Percentiles rank a stretch among this genome's conserved stretches.
phyloP scores from a whole-genome alignment of 2,329 filamentous ascomycete genomes.

The Exophiala sideris region DNA sequence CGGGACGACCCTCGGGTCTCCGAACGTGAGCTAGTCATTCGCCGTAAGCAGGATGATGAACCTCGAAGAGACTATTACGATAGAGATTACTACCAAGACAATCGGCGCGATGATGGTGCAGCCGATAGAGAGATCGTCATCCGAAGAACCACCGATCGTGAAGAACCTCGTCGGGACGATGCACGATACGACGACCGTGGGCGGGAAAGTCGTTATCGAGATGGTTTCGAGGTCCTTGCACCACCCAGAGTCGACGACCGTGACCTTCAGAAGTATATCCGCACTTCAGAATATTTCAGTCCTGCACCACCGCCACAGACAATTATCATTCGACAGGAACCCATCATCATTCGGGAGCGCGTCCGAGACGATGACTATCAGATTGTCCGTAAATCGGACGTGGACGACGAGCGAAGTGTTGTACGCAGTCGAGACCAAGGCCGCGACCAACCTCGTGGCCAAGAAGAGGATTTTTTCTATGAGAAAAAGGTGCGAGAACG shows the following conservation, averaged over 20 bases:
- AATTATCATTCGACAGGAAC: slow-evolving; percentile 53
- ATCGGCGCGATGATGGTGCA: slow-evolving; percentile 33
- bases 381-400: slow-evolving; percentile 57
- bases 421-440: slow-evolving; percentile 17
- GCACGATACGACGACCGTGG: slow-evolving; percentile 35
- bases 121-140: slow-evolving; percentile 44
- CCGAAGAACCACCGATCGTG: slow-evolving; percentile 45
- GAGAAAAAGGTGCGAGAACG: slow-evolving; percentile 29
- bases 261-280: slow-evolving; percentile 51
- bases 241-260: slow-evolving; percentile 28
- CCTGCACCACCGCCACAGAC: slow-evolving; percentile 43
- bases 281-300: slow-evolving; percentile 51
- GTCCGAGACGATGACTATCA: slow-evolving; percentile 57
- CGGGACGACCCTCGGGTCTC: slow-evolving; percentile 23
- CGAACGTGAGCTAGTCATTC: slow-evolving; percentile 26
- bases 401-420: slow-evolving; percentile 45
- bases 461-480: slow-evolving; percentile 30
- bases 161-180: slow-evolving; percentile 50
- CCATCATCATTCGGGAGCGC: slow-evolving; percentile 55
- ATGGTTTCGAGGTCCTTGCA: slow-evolving; percentile 43
- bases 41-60: slow-evolving; percentile 22
- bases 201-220: slow-evolving; percentile 39
- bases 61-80: slow-evolving; percentile 32
- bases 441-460: slow-evolving; percentile 30
- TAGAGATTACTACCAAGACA: slow-evolving; percentile 32